A percentile compares a stretch with the other conserved stretches of the same genome.
Evolutionary conservation across 352 stramenopile species (phyloP).

Genomic region (Pythium scleroteichum): DNA sequence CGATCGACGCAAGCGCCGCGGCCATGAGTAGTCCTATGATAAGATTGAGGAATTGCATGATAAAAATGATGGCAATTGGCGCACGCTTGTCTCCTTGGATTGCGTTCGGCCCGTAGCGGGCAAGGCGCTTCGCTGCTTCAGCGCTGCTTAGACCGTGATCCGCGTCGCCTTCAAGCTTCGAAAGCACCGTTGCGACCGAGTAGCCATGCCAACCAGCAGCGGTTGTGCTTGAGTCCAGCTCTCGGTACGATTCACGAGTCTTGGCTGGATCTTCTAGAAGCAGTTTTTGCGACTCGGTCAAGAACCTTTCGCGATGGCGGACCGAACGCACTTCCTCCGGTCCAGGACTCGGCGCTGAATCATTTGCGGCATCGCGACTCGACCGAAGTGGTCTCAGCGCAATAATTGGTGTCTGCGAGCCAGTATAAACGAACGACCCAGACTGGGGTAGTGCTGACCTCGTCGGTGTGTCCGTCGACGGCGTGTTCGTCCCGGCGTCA

Average conservation of each 20-base stretch:
- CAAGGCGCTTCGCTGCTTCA: conserved; percentile 25
- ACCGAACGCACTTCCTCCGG: conserved; percentile 9
- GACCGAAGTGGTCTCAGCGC: conserved; percentile 22
- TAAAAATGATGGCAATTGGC: conserved; percentile 34
- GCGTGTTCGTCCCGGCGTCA: conserved; percentile 4
- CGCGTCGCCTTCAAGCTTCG: conserved; percentile 34
- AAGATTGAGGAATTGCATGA: conserved; percentile 44
- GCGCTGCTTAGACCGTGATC: conserved; percentile 17
- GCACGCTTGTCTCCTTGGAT: conserved; percentile 30
- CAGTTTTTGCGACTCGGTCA: conserved; percentile 41
- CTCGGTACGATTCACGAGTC: conserved; percentile 39
- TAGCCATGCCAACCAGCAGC: conserved; percentile 36
- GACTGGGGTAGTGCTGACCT: not conserved
- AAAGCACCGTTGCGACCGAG: conserved; percentile 28
- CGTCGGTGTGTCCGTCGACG: conserved; percentile 14
- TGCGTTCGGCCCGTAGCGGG: conserved; percentile 27
- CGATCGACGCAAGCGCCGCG: conserved; percentile 38
- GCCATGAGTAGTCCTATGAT: conserved; percentile 42
- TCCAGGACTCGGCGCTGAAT: not conserved
- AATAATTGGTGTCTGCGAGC: conserved; percentile 25
- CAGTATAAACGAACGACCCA: conserved; percentile 26
- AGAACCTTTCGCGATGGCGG: conserved; percentile 35
- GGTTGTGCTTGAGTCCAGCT: conserved; percentile 34
- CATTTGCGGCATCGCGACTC: conserved; percentile 1
- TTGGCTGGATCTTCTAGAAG: conserved; percentile 33